Conservation (phyloP, 306 rosid genomes). For the Fragaria nilgerrensis region DNA sequence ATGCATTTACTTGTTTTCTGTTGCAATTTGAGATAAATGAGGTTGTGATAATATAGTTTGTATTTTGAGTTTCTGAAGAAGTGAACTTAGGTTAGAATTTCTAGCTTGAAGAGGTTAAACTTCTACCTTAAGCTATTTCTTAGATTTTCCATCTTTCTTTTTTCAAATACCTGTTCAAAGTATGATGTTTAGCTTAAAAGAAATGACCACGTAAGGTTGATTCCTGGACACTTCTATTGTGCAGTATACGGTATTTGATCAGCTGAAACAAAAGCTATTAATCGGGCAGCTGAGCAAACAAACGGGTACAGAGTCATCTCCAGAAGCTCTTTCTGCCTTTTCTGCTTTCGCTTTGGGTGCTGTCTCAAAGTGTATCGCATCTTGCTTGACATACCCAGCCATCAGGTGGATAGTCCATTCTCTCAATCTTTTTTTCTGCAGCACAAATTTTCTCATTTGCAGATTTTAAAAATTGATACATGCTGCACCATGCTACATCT, state of each 20-base stretch:
- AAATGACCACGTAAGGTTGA: slow-evolving; percentile 21
- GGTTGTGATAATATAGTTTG: background rate
- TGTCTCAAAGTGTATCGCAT: slow-evolving; percentile 84
- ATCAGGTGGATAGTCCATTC: slow-evolving; percentile 64
- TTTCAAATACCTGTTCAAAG: background rate
- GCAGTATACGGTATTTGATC: slow-evolving; percentile 89
- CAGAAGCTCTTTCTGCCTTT: slow-evolving; percentile 78
- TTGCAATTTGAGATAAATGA: background rate
- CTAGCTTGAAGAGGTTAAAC: background rate
- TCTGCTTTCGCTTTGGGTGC: slow-evolving; percentile 86
- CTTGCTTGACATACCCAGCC: slow-evolving; percentile 94
- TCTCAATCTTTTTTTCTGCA: slow-evolving; percentile 10
- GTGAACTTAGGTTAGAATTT: background rate
- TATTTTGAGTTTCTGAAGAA: background rate
- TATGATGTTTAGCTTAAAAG: background rate
- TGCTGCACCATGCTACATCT: background rate
- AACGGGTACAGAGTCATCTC: slow-evolving; percentile 53
- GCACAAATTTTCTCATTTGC: background rate
- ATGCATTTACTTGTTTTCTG: background rate
- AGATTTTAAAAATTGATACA: background rate
- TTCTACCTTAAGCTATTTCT: background rate
- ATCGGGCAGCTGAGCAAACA: slow-evolving; percentile 44
- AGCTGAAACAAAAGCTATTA: slow-evolving; percentile 69
- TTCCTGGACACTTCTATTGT: slow-evolving; percentile 18
- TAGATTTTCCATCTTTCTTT: slow-evolving; percentile 13